phyloP scores from a whole-genome alignment of 2,329 filamentous ascomycete genomes.

The Colletotrichum zoysiae region DNA sequence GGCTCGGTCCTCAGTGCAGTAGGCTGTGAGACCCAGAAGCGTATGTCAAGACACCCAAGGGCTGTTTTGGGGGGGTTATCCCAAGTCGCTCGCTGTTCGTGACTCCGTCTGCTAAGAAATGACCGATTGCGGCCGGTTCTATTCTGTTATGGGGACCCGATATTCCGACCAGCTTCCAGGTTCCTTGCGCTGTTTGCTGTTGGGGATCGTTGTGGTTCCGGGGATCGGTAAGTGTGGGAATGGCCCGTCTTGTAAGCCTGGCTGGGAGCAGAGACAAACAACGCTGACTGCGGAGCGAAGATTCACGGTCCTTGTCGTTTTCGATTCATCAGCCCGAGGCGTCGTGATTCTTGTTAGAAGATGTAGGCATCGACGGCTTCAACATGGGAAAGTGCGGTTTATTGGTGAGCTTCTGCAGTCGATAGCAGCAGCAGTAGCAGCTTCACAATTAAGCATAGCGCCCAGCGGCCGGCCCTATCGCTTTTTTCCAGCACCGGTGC shows the following conservation, averaged over 20 bases:
- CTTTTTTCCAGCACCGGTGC: constrained; percentile 10
- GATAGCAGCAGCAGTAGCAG: not conserved
- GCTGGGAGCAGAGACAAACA: not conserved
- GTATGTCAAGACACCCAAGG: not conserved
- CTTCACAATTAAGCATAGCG: constrained; percentile 23
- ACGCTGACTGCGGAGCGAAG: not conserved
- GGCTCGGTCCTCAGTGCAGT: constrained; percentile 4
- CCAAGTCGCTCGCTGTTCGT: not conserved
- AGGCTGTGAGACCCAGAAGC: not conserved
- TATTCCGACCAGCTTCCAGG: not conserved
- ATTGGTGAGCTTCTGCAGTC: not conserved
- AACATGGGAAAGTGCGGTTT: not conserved
- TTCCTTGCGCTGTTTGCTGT: not conserved
- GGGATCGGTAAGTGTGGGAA: not conserved
- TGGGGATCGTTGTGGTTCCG: not conserved
- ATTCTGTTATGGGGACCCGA: not conserved
- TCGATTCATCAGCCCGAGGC: not conserved
- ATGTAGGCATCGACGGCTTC: not conserved
- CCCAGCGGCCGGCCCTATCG: constrained; percentile 1
- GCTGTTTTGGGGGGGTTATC: not conserved
- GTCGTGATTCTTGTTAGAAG: not conserved
- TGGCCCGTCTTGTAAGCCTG: not conserved
- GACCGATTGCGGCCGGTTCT: not conserved
- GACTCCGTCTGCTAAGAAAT: not conserved
- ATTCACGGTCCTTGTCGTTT: not conserved